phyloP scores from a whole-genome alignment of 352 stramenopile genomes.

The Globisporangium paroecandrum region DNA sequence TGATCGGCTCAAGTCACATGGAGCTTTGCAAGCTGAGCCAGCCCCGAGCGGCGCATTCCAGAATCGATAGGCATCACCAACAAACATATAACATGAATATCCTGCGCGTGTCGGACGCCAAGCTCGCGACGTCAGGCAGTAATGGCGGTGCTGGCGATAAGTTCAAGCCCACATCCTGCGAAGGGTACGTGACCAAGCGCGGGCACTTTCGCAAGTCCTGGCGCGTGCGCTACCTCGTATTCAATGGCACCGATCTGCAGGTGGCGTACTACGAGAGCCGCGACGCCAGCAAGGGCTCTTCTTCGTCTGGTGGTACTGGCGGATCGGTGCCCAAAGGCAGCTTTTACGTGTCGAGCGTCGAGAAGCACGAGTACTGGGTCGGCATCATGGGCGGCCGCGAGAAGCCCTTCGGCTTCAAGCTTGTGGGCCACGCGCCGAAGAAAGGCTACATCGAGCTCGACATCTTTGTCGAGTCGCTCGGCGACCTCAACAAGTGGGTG shows the following conservation, averaged over 20 bases:
- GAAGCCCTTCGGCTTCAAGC: slow-evolving; percentile 83
- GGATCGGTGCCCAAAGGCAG: slow-evolving; percentile 42
- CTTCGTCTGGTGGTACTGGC: neutral
- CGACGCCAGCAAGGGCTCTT: slow-evolving; percentile 33
- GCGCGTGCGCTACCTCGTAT: slow-evolving; percentile 72
- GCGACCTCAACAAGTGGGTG: slow-evolving; percentile 74
- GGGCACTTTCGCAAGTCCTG: slow-evolving; percentile 84
- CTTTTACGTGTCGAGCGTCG: slow-evolving; percentile 76
- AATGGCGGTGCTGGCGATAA: slow-evolving; percentile 22
- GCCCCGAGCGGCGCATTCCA: neutral
- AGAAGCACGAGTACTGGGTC: slow-evolving; percentile 77
- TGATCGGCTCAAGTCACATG: neutral
- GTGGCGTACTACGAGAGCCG: slow-evolving; percentile 81
- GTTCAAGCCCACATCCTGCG: slow-evolving; percentile 66
- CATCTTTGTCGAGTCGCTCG: slow-evolving; percentile 65
- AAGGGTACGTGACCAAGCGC: slow-evolving; percentile 86
- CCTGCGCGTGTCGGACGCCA: slow-evolving; percentile 38
- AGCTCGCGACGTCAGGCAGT: slow-evolving; percentile 11
- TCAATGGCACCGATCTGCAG: slow-evolving; percentile 65
- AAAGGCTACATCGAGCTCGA: slow-evolving; percentile 82
- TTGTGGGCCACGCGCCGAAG: slow-evolving; percentile 70
- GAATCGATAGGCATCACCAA: neutral
- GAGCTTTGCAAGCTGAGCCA: too few relatives aligned
- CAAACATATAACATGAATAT: slow-evolving; percentile 45
- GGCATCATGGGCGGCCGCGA: slow-evolving; percentile 60